Conservation (phyloP, 345 rosid genomes). For the Aquilaria yunnanensis region DNA sequence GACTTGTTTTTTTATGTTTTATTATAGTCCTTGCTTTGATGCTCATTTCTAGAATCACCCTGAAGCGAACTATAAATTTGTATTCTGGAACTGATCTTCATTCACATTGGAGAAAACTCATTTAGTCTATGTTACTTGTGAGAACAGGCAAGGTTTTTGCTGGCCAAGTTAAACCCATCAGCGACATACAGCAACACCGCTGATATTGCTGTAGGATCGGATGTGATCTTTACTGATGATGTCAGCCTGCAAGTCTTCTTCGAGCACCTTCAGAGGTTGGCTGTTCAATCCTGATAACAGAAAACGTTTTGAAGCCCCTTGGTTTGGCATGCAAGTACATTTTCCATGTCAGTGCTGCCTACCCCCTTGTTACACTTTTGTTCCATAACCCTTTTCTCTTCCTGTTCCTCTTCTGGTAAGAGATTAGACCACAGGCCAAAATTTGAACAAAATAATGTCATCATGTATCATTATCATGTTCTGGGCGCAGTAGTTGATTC, state of each 20-base stretch:
- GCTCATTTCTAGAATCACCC: no score
- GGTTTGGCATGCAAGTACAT: constrained; percentile 7
- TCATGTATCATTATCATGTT: constrained; percentile 22
- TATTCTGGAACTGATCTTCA: no score
- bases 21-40: no score
- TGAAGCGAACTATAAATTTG: background rate
- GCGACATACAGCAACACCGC: constrained; percentile 70
- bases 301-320: constrained; percentile 6
- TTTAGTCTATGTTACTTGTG: no score
- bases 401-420: constrained; percentile 2
- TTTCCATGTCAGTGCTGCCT: constrained; percentile 18
- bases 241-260: constrained; percentile 90
- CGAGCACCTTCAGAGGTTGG: constrained; percentile 86
- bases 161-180: constrained; percentile 90
- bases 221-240: constrained; percentile 79
- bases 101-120: background rate
- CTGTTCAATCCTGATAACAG: constrained; percentile 68
- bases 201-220: constrained; percentile 78
- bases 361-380: constrained; percentile 5
- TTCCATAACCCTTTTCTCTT: constrained; percentile 18
- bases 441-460: constrained; percentile 12
- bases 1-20: no score
- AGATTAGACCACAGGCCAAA: constrained; percentile 8
- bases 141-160: constrained; percentile 77
- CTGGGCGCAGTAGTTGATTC: constrained; percentile 8